These are phyloP conservation scores for Colletotrichum phormii DNA, from an alignment of 2,329 filamentous ascomycete species.

Conservation along the genomic window DNA sequence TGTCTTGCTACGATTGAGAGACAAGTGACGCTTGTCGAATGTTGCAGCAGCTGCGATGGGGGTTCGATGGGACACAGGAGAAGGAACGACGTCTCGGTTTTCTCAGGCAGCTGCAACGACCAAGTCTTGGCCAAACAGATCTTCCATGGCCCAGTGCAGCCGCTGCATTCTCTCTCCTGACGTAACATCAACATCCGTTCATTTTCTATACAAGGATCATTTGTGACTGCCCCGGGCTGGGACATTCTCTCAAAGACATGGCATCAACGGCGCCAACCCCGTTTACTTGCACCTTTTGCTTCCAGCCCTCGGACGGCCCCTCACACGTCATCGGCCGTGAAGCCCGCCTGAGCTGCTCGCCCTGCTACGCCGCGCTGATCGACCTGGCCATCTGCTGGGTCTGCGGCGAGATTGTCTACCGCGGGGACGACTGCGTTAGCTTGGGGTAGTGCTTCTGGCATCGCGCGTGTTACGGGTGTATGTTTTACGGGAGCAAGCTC, in stretches of 20 bases:
- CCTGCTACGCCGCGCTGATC: conserved; percentile 60
- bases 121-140: too few relatives aligned
- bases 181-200: not conserved
- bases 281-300: conserved; percentile 70
- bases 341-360: conserved; percentile 60
- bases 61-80: not conserved
- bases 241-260: not conserved
- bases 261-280: conserved; percentile 22
- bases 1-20: not conserved
- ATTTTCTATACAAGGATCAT: not conserved
- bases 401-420: conserved; percentile 65
- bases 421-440: conserved; percentile 66
- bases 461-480: conserved; percentile 65
- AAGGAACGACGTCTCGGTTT: not conserved
- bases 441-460: conserved; percentile 74
- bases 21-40: not conserved
- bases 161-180: not conserved
- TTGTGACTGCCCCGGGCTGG: not conserved
- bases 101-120: not conserved
- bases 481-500: conserved; percentile 60
- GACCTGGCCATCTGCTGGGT: conserved; percentile 69
- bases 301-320: conserved; percentile 50
- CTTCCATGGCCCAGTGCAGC: not conserved
- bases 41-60: not conserved
- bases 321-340: conserved; percentile 57